Evolutionary conservation across 352 stramenopile genomes (phyloP).

Genomic region (Pythium brachiatum): DNA sequence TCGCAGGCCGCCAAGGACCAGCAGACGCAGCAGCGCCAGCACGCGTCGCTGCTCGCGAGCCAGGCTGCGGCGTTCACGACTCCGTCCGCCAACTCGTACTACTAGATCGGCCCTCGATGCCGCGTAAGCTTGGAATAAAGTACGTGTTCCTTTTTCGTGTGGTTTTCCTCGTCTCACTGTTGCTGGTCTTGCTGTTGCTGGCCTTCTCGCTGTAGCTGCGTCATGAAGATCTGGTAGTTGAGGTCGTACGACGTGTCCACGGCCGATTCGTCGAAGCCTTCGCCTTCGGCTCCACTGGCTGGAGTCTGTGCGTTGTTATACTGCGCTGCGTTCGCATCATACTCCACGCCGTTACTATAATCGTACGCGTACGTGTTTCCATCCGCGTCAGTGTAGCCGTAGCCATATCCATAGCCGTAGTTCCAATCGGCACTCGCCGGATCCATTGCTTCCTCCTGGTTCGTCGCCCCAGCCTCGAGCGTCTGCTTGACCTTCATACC

Average conservation of each 20-base stretch:
- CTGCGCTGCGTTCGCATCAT: slow-evolving; percentile 8
- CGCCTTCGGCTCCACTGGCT: not conserved
- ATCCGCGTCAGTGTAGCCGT: slow-evolving; percentile 3
- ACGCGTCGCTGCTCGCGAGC: slow-evolving; percentile 66
- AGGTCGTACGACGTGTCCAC: slow-evolving; percentile 63
- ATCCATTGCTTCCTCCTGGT: slow-evolving; percentile 4
- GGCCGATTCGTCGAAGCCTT: slow-evolving; percentile 23
- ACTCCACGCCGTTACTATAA: slow-evolving; percentile 3
- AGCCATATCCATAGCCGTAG: not conserved
- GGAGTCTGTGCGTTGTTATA: slow-evolving; percentile 11
- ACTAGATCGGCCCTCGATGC: not conserved
- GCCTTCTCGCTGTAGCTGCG: slow-evolving; percentile 36
- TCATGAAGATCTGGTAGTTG: slow-evolving; percentile 75
- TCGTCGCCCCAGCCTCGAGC: not conserved
- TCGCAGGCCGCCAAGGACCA: slow-evolving; percentile 43
- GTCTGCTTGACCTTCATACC: not conserved
- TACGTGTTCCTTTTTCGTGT: not conserved
- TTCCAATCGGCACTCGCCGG: not conserved
- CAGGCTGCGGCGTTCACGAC: slow-evolving; percentile 33
- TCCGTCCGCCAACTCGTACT: not conserved
- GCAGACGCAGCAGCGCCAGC: slow-evolving; percentile 59
- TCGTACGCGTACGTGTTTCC: slow-evolving; percentile 17
- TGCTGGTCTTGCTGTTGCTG: slow-evolving; percentile 26
- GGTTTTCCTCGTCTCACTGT: too few species aligned
- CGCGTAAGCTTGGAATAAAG: not conserved